Evolutionary conservation across 805 yeast genomes (phyloP), one percentile per base, ranked within the genome.

Genomic region (Kluyveromyces siamensis): DNA sequence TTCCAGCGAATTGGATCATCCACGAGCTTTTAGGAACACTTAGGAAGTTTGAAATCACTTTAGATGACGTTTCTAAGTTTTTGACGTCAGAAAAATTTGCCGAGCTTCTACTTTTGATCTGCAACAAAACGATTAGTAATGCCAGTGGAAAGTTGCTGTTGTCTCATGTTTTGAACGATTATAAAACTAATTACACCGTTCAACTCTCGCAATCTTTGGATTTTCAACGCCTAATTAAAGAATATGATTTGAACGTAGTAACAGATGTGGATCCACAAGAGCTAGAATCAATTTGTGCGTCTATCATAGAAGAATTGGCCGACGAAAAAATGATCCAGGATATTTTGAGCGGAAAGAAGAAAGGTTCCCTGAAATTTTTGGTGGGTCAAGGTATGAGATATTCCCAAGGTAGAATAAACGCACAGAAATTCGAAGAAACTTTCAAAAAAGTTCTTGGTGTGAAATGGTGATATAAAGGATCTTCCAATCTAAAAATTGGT

Each of bases 301-400:
- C 65, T 10, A 73, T 82, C 2, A 62, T 83, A 0, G 55, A 53
- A 0, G 66, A 67, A 7, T 67, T 60, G 3, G 49, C 55, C 36
- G 55, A 84, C 55, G 72, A 71, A 0, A 77, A 76, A 16, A 76
- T 83, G 16, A 86, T 85, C 2, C 66, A 70, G 17, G 77, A 77
- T 45, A 73, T 88, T 27, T 61, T 62, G 19, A 57, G 67, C 0
- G 90, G 89, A 2, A 81, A 81, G 48, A 79, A 77, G 53, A 66
- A 68, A 40, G 77, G 76, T 36, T 79, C 89, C 11, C 57, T 91
- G n/a, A 86, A 88, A 57, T 87, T 72, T 58, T 70, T 93, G 48
- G 75, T 93, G 3, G 98, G 97, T 1, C 79, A 78, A 60, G 95
- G 88, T 17, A 87, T 93, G 96, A 79, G 80, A 57, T 69, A 74